Conservation (phyloP, 768 basidiomycete genomes). For the Mycena albidolilacea region DNA sequence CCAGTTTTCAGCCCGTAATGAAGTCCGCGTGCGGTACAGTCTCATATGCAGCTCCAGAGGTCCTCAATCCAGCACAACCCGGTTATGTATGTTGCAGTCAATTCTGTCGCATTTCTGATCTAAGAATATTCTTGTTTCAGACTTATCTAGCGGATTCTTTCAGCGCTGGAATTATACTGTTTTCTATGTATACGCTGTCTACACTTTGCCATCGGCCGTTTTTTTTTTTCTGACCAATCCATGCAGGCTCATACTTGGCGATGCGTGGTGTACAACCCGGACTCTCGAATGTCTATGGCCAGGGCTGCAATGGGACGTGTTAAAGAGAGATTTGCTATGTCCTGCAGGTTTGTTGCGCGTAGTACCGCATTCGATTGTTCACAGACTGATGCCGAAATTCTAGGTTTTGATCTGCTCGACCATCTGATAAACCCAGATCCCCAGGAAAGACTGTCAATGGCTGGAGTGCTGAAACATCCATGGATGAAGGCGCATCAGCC, state of each 20-base stretch:
- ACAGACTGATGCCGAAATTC: neutral
- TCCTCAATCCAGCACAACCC: neutral
- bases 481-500: constrained; percentile 29
- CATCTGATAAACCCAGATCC: constrained; percentile 26
- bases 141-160: constrained; percentile 32
- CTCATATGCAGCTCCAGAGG: constrained; percentile 32
- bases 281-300: neutral
- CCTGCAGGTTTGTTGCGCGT: constrained; percentile 20
- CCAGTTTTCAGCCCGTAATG: constrained; percentile 5
- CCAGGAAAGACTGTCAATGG: constrained; percentile 13
- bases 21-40: constrained; percentile 15
- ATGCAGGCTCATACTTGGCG: constrained; percentile 19
- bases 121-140: neutral
- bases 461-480: constrained; percentile 25
- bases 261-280: neutral
- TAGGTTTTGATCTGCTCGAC: constrained; percentile 27
- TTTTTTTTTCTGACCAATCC: neutral
- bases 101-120: neutral
- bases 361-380: neutral
- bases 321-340: constrained; percentile 7
- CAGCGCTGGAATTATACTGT: constrained; percentile 33
- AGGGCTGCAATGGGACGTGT: constrained; percentile 6
- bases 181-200: constrained; percentile 30
- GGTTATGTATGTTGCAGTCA: constrained; percentile 7
- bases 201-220: neutral